Evolutionary conservation across 2,329 filamentous ascomycete genomes (phyloP).

Genomic region (Xylaria sp.): DNA sequence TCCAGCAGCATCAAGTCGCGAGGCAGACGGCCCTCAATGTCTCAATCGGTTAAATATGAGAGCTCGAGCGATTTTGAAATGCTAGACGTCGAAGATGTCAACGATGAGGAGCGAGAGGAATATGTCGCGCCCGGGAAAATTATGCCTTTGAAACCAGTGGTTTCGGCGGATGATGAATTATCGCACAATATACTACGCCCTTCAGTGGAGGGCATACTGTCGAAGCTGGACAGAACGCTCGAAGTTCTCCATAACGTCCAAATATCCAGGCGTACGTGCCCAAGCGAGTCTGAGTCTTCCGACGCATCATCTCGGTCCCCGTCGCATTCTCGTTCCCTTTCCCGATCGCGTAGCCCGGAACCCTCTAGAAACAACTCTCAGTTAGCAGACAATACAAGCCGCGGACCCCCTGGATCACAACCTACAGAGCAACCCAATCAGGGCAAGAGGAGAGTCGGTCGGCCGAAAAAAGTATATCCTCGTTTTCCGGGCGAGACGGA

Average conservation of each 20-base stretch:
- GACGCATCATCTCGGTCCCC: conserved; percentile 18
- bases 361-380: background rate
- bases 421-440: background rate
- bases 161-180: conserved; percentile 65
- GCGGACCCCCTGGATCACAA: conserved; percentile 5
- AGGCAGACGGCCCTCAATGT: conserved; percentile 12
- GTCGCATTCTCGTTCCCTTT: conserved; percentile 6
- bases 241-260: conserved; percentile 64
- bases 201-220: conserved; percentile 63
- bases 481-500: conserved; percentile 42
- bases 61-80: conserved; percentile 16
- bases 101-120: background rate
- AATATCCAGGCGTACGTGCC: conserved; percentile 41
- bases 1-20: conserved; percentile 8
- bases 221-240: conserved; percentile 64
- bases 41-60: conserved; percentile 22
- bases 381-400: background rate
- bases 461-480: conserved; percentile 38
- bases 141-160: conserved; percentile 40
- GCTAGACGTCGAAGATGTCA: conserved; percentile 23
- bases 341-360: conserved; percentile 3
- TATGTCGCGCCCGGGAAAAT: conserved; percentile 5
- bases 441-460: conserved; percentile 31
- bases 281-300: conserved; percentile 28
- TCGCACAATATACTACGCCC: conserved; percentile 62